Conservation (phyloP, 805 yeast species). For the Nakazawaea holstii region DNA sequence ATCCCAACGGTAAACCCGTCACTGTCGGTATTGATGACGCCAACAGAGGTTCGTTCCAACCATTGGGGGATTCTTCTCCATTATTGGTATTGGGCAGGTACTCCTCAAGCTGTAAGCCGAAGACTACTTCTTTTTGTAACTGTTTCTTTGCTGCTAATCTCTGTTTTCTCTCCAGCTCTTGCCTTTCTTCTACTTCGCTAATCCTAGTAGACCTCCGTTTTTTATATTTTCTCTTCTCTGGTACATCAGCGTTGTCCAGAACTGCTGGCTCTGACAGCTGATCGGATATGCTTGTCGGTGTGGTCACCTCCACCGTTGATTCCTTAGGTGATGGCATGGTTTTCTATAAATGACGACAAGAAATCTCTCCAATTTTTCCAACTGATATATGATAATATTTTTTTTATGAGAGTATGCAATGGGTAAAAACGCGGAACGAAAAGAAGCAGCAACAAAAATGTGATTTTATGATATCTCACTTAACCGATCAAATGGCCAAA, state of each 20-base stretch:
- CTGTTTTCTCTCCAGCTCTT: neutral
- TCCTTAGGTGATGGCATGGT: too few relatives aligned
- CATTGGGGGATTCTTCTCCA: neutral
- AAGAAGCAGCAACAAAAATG: too few relatives aligned
- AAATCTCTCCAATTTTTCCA: too few relatives aligned
- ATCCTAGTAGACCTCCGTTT: conserved; percentile 12
- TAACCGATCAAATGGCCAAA: too few relatives aligned
- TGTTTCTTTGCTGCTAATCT: neutral
- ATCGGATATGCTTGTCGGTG: neutral
- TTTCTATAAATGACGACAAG: too few relatives aligned
- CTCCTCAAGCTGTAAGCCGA: neutral
- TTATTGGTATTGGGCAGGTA: neutral
- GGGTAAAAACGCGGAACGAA: too few relatives aligned
- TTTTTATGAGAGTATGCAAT: too few relatives aligned
- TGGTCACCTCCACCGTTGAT: too few relatives aligned
- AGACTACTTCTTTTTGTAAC: neutral
- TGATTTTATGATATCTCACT: too few relatives aligned
- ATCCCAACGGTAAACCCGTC: conserved; percentile 70
- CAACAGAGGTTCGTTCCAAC: conserved; percentile 53
- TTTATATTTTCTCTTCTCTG: neutral
- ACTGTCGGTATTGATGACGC: conserved; percentile 52
- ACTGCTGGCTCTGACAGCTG: neutral
- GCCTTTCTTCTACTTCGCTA: conserved; percentile 2
- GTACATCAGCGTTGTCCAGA: neutral
- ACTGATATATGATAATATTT: too few relatives aligned